phyloP scores from a whole-genome alignment of 1,284 basidiomycete genomes.

The Phellopilus nigrolimitatus region DNA sequence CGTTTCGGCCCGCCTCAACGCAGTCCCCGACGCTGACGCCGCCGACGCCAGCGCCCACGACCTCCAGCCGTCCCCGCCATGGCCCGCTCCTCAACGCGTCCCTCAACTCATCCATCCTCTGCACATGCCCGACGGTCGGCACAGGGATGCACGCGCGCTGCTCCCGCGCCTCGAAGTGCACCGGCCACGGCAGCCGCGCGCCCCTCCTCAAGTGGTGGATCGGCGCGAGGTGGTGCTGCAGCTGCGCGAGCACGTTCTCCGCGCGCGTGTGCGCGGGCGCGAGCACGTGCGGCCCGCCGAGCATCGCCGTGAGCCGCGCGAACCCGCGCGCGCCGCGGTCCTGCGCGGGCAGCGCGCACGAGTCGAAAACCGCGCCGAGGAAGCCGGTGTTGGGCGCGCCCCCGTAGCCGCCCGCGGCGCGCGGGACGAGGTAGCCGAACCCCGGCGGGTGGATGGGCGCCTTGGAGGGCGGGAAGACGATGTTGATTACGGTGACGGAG shows the following conservation, averaged over 20 bases:
- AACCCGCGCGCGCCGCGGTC: conserved; percentile 40
- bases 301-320: conserved; percentile 86
- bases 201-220: conserved; percentile 36
- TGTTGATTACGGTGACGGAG: conserved; percentile 67
- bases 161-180: conserved; percentile 49
- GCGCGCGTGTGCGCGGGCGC: conserved; percentile 26
- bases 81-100: conserved; percentile 35
- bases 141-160: conserved; percentile 82
- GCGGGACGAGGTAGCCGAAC: conserved; percentile 93
- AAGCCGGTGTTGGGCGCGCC: conserved; percentile 45
- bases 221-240: conserved; percentile 47
- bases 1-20: conserved; percentile 64
- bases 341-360: conserved; percentile 65
- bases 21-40: conserved; percentile 93
- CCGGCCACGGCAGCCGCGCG: conserved; percentile 49
- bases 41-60: conserved; percentile 83
- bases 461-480: conserved; percentile 58
- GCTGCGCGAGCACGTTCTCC: conserved; percentile 27
- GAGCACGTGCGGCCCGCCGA: conserved; percentile 75
- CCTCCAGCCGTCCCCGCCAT: conserved; percentile 61
- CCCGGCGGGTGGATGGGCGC: conserved; percentile 68
- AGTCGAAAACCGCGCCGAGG: conserved; percentile 84
- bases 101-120: conserved; percentile 62
- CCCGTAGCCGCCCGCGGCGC: conserved; percentile 50
- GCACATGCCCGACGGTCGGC: conserved; percentile 68